Conservation (phyloP, 345 rosid genomes). For the Melastoma malabathricum region DNA sequence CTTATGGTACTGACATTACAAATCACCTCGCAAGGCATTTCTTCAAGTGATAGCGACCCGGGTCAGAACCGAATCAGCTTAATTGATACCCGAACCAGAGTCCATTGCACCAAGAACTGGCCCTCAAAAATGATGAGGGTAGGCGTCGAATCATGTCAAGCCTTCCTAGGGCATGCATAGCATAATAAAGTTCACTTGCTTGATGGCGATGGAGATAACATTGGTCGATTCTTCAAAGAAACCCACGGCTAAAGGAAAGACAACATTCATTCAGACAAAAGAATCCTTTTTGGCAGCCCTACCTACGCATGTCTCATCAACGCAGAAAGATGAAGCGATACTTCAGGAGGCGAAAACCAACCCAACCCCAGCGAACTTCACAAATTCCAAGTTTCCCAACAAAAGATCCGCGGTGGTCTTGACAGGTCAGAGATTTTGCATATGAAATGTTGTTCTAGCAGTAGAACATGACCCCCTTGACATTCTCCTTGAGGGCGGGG, state of each 20-base stretch:
- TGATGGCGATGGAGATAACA: too few species aligned
- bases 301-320: not conserved
- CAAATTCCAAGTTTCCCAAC: too few species aligned
- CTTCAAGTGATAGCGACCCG: conserved; percentile 68
- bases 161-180: too few species aligned
- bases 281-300: not conserved
- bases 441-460: conserved; percentile 21
- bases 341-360: not conserved
- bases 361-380: too few species aligned
- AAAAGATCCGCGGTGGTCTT: too few species aligned
- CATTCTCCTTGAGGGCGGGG: conserved; percentile 85
- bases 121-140: not conserved
- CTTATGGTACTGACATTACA: too few species aligned
- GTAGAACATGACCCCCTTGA: conserved; percentile 91
- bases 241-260: conserved; percentile 16
- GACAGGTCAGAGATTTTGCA: too few species aligned
- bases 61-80: conserved; percentile 61
- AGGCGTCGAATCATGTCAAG: not conserved
- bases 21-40: conserved; percentile 61
- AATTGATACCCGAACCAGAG: conserved; percentile 26
- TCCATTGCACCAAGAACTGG: conserved; percentile 15
- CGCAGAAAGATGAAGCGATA: not conserved
- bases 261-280: conserved; percentile 2
- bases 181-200: too few species aligned
- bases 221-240: conserved; percentile 21